phyloP scores from a whole-genome alignment of 495 filamentous ascomycete species.

The Penicillium bovifimosum region DNA sequence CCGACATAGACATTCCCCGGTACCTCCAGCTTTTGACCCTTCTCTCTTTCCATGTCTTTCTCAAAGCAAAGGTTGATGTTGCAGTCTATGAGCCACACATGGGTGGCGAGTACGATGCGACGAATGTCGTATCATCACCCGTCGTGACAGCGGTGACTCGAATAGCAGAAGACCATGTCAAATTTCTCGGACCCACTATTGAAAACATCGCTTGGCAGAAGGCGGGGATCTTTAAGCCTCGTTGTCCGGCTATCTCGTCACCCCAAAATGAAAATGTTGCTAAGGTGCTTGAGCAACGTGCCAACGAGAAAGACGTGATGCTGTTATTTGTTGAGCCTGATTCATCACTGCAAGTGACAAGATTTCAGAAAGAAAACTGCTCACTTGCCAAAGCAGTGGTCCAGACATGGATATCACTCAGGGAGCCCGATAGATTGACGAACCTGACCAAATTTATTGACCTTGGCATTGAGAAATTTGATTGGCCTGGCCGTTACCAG shows the following conservation, averaged over 20 bases:
- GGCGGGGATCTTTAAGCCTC: not conserved
- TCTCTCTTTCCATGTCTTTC: slow-evolving; percentile 65
- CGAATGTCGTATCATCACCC: not conserved
- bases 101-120: slow-evolving; percentile 42
- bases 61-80: slow-evolving; percentile 57
- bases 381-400: not conserved
- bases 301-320: not conserved
- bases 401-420: not conserved
- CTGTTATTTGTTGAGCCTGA: not conserved
- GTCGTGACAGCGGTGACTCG: not conserved
- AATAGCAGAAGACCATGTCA: not conserved
- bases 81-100: slow-evolving; percentile 70
- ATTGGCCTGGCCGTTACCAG: not conserved
- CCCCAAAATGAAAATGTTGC: not conserved
- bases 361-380: not conserved
- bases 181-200: not conserved
- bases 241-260: not conserved
- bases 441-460: not conserved
- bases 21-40: slow-evolving; percentile 62
- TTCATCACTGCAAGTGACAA: not conserved
- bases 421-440: not conserved
- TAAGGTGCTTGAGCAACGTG: not conserved
- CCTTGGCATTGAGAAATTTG: not conserved
- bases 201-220: not conserved
- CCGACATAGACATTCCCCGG: not conserved